Evolutionary conservation across 1,284 basidiomycete species (phyloP), one percentile per base, ranked within the genome.

Genomic region (Cutaneotrichosporon mucoides): DNA sequence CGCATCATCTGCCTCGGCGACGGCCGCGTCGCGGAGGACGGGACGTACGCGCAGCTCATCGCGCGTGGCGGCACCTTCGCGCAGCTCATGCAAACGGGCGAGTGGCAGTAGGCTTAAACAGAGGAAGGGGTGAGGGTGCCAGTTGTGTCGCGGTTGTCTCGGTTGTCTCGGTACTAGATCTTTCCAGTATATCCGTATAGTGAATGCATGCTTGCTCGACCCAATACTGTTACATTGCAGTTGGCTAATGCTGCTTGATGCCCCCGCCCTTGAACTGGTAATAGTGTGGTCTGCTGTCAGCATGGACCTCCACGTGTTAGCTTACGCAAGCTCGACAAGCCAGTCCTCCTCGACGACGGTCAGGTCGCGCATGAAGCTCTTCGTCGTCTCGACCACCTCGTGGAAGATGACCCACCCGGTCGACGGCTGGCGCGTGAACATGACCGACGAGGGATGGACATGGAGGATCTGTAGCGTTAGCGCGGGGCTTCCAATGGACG

Each of bases 361-460:
- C 15, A 84, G 57, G 64, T 84, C 83, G 47, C 82, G 68, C 76
- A 84, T 83, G 66, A 82, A 83, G 34, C 74, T 87, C 77, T 95
- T 97, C 65, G 90, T 93, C 1, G 95, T 97, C 76, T 97, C 92
- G 67, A 95, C 86, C 77, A 98, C 88, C 74, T 99, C 94, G 72
- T 96, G 92, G 72, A 88, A 99, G 24, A 99, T 82, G 6, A 98
- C 90, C 90, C 92, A 99, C 8, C 90, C 90, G 0, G 88, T 88
- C 13, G 85, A 82, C 2, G 95, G 89, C 68, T 89, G 91, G 42
- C 96, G 82, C 2, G 92, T 96, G 73, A 99, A 99, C 59, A 98
- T 80, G 9, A 97, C 91, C 2, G 93, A 97, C 10, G 87, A 91
- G 0, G 95, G 96, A 73, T 99, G 95, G 2, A 91, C 89, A 78